Conservation (phyloP, 2,329 filamentous ascomycete species). For the Metarhizium anisopliae region DNA sequence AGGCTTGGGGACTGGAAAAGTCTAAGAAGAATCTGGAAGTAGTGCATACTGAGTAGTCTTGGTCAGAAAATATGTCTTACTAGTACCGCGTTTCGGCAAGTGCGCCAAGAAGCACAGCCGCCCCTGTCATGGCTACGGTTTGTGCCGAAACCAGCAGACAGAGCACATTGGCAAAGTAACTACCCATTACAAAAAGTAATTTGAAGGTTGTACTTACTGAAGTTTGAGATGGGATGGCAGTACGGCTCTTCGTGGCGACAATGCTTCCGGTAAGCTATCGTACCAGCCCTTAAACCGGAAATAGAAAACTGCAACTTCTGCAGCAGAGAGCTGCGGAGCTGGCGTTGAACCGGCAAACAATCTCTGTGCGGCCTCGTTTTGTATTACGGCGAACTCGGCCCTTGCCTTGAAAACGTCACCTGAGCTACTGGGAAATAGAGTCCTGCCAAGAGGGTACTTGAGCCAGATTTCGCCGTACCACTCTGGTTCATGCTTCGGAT, state of each 20-base stretch:
- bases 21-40: not conserved
- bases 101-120: too few species aligned
- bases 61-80: not conserved
- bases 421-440: constrained; percentile 13
- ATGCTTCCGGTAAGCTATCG: constrained; percentile 11
- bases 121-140: too few species aligned
- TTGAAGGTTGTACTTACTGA: constrained; percentile 16
- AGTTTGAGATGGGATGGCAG: constrained; percentile 21
- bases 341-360: not conserved
- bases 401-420: constrained; percentile 18
- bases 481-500: constrained; percentile 9
- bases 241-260: constrained; percentile 15
- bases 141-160: too few species aligned
- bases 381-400: constrained; percentile 17
- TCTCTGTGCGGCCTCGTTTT: constrained; percentile 16
- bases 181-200: not conserved
- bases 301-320: constrained; percentile 2
- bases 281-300: constrained; percentile 15
- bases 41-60: not conserved
- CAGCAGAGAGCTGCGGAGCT: not conserved
- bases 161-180: too few species aligned
- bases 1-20: not conserved
- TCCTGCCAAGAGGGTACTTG: constrained; percentile 17
- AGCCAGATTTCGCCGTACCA: constrained; percentile 23
- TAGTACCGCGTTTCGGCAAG: too few species aligned